Percentiles rank a stretch among this genome's conserved stretches.
These are phyloP conservation scores for Cyanidiococcus yangmingshanensis DNA, from an alignment of 23 red algal genomes.

Conservation along the genomic window DNA sequence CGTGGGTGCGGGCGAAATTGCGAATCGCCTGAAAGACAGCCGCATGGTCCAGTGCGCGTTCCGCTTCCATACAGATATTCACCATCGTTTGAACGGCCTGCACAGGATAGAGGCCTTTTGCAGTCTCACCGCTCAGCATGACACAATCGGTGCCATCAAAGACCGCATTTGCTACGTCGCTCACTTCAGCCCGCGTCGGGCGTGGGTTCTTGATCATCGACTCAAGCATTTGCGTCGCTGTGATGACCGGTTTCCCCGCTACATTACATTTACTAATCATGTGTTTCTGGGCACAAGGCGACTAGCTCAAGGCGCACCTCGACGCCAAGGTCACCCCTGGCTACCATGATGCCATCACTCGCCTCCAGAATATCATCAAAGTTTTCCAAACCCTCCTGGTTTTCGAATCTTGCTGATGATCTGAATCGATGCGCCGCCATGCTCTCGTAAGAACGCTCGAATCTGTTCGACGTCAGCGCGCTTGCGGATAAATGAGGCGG, in stretches of 20 bases:
- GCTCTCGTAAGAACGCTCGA: constrained; percentile 40
- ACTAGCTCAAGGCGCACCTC: constrained; percentile 95
- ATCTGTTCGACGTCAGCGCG: constrained; percentile 73
- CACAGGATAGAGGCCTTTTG: constrained; percentile 72
- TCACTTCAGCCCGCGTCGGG: constrained; percentile 88
- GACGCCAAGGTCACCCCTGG: constrained; percentile 83
- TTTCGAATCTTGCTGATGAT: constrained; percentile 93
- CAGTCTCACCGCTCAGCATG: constrained; percentile 95
- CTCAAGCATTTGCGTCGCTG: constrained; percentile 97
- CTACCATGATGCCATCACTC: constrained; percentile 95
- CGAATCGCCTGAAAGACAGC: constrained; percentile 55
- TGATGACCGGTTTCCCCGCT: constrained; percentile 86
- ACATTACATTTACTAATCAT: constrained; percentile 71
- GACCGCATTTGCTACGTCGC: constrained; percentile 87
- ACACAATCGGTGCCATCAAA: constrained; percentile 80
- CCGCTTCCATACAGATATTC: constrained; percentile 80
- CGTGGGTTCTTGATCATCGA: constrained; percentile 95
- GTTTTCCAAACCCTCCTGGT: constrained; percentile 57
- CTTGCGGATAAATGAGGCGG: constrained; percentile 86
- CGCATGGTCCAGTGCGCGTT: constrained; percentile 61
- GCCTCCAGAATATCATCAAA: constrained; percentile 68
- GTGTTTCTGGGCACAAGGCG: constrained; percentile 69
- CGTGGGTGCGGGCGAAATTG: constrained; percentile 28
- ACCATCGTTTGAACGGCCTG: constrained; percentile 70
- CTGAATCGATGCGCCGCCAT: constrained; percentile 43